Base-by-base conservation (phyloP, 306 rosid genomes). In the Vigna nakashimae region DNA sequence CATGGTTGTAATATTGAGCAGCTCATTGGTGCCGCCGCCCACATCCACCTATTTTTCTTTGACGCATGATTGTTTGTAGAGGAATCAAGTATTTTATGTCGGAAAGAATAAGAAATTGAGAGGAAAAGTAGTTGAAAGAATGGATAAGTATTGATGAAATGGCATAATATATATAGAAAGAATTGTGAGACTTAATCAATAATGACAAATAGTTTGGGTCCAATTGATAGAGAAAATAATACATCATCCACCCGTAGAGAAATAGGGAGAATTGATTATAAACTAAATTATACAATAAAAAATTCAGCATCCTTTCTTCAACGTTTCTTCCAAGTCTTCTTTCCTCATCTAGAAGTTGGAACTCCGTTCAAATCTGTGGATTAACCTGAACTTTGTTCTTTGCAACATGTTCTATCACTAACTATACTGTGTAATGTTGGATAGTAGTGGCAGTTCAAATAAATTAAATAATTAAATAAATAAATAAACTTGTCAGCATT, bases 241-340 rank as follows among this genome's bases (percentile, higher is more conserved):
- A 66, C 84, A 82, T 6, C 2, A 36, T 34, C 48, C 62, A 59
- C 64, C 80, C 36, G 80, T 65, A 73, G 63, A 71, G 76, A 53
- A 72, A 66, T 17, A 36, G 9, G 65, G 78, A 13, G 43, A 30
- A 53, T 48, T 57, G 59, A 76, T 20, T 38, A 80, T 62, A 81
- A 88, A 88, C 87, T 66, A 87, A 89, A 83, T 85, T 88, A 86
- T 84, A 91, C 88, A 86, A 82, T 73, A 76, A 83, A 86, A 80
- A 88, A 83, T 60, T 77, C 86, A 82, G 56, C 77, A 65, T 56
- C 56, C 64, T 70, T 69, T 77, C 26, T 73, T 75, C 53, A 57
- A 80, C 36, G 68, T 60, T 74, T 79, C 90, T 77, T 40, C 74
- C 80, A 75, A 48, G 62, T 71, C 82, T 42, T 65, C 67, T 42